phyloP scores from a whole-genome alignment of 164 flowering plant species.

The Tetracentron sinense region DNA sequence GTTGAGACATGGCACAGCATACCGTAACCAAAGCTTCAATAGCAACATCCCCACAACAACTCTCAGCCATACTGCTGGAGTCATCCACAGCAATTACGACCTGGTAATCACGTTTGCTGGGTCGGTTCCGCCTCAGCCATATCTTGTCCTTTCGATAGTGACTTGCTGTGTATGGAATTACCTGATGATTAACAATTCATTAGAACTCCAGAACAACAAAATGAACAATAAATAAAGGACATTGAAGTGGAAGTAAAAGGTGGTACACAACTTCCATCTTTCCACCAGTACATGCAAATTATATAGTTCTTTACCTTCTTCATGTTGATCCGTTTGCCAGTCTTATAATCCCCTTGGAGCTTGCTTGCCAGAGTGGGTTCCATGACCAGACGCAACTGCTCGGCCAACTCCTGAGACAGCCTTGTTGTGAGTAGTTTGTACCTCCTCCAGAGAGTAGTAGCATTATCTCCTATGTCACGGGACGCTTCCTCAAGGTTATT shows the following conservation, averaged over 20 bases:
- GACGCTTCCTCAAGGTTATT: conserved; percentile 28
- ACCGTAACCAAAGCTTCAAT: conserved; percentile 89
- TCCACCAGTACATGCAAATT: neutral
- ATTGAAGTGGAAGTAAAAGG: neutral
- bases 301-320: conserved; percentile 57
- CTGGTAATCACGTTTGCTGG: conserved; percentile 95
- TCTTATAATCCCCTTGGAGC: conserved; percentile 91
- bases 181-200: conserved; percentile 37
- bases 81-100: conserved; percentile 93
- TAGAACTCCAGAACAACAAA: neutral
- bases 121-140: conserved; percentile 85
- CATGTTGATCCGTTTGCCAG: conserved; percentile 96
- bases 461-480: conserved; percentile 30
- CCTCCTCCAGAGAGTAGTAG: conserved; percentile 60
- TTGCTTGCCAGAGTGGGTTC: conserved; percentile 94
- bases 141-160: conserved; percentile 86
- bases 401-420: conserved; percentile 90
- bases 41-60: conserved; percentile 75
- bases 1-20: conserved; percentile 94
- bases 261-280: neutral
- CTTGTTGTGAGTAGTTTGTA: conserved; percentile 67
- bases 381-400: conserved; percentile 88
- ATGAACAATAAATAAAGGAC: neutral
- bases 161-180: conserved; percentile 89
- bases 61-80: conserved; percentile 95